Percentiles rank a stretch among this genome's conserved stretches.
Evolutionary conservation across 129 eudicot species (phyloP).

Genomic region (Smallanthus sonchifolius): DNA sequence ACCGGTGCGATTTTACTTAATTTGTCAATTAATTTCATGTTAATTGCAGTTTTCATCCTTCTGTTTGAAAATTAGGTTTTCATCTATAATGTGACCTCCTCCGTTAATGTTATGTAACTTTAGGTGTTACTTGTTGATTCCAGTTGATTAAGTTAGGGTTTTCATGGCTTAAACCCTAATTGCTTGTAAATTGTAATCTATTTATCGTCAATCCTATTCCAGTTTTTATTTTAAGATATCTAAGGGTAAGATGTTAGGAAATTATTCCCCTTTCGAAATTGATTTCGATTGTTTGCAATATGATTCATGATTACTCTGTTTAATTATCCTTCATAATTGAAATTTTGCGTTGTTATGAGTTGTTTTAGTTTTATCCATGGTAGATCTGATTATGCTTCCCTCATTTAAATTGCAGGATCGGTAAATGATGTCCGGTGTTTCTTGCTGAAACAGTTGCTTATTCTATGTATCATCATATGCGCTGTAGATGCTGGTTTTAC

Average conservation of each 20-base stretch:
- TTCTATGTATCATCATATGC: conserved; percentile 32
- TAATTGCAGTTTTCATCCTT: background rate
- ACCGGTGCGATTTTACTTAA: conserved; percentile 30
- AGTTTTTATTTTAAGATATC: background rate
- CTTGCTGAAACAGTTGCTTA: conserved; percentile 42
- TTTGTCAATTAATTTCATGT: background rate
- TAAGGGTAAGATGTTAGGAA: too few relatives aligned
- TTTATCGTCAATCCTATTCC: background rate
- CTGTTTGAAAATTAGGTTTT: conserved; percentile 8
- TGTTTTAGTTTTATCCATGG: background rate
- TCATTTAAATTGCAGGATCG: conserved; percentile 49
- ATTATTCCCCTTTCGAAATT: too few relatives aligned
- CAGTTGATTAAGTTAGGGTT: conserved; percentile 24
- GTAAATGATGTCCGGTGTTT: conserved; percentile 22
- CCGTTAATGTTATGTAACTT: background rate
- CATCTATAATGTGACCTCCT: background rate
- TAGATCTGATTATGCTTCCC: conserved; percentile 13
- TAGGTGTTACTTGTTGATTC: background rate
- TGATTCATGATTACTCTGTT: background rate
- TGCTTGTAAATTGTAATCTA: background rate
- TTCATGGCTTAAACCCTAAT: conserved; percentile 1
- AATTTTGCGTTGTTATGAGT: background rate
- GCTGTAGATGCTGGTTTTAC: conserved; percentile 35
- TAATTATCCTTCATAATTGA: background rate
- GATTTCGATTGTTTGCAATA: too few relatives aligned